Base-by-base conservation (phyloP, 257 asterid species). In the Anisodus acutangulus region DNA sequence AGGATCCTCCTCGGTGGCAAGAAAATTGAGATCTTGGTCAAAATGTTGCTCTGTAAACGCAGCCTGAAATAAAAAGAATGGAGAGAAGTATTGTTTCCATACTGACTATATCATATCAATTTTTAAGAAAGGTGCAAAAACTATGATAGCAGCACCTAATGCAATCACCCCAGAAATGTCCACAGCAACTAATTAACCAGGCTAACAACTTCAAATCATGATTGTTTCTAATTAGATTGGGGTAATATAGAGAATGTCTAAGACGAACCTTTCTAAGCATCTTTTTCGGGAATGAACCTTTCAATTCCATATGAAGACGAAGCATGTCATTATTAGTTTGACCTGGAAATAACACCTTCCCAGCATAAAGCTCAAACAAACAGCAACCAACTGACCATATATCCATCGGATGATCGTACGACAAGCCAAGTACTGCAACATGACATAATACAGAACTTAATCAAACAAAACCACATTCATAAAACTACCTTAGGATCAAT, bases 321-420 rank as follows among this genome's bases (percentile, higher is more conserved):
- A 97, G 98, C 99, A 97, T 97, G 88, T 97, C 98, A 88, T 97
- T 95, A 84, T 97, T 97, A 78, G 97, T 90, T 54, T 94, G 71
- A 79, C 98, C 99, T 26, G 98, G 98, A 89, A 97, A 97, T 37
- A 97, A 91, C 80, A 95, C 98, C 88, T 97, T 97, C 71, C 99
- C 99, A 31, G 95, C 90, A 84, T 92, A 97, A 86, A 97, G 94
- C 92, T 97, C 99, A 90, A 90, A 97, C 90, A 97, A 90, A 86
- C 99, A 97, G 87, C 99, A 97, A 78, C 99, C 98, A 17, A 97
- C 98, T 41, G 98, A 97, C 99, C 99, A 97, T 53, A 97, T 91
- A 89, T 97, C 99, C 97, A 97, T 83, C 49, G 99, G 97, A 83
- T 97, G 98, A 88, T 97, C 98, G 85, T 97, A 97, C 4, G 97